Conservation (phyloP, 2,329 filamentous ascomycete species). For the Pseudocercospora crystallina region DNA sequence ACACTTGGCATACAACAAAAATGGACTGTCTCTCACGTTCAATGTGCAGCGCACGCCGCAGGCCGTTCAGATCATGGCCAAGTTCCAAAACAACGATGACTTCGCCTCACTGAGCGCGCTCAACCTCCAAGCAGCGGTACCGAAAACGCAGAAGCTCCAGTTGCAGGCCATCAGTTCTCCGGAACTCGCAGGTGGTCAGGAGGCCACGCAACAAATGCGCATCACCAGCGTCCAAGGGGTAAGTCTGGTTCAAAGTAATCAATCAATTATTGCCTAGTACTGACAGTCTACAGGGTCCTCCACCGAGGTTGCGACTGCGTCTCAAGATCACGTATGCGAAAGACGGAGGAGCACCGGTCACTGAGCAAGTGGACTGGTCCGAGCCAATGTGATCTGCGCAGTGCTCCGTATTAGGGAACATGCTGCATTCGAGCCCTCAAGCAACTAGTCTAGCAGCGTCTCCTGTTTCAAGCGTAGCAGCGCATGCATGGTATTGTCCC, state of each 20-base stretch:
- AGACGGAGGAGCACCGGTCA: conserved; percentile 67
- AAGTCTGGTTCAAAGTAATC: conserved; percentile 50
- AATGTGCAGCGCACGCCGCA: conserved; percentile 80
- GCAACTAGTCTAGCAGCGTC: too few relatives aligned
- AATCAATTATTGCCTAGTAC: conserved; percentile 5
- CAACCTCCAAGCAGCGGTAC: conserved; percentile 88
- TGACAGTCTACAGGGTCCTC: conserved; percentile 59
- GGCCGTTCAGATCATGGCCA: conserved; percentile 76
- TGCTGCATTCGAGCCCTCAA: too few relatives aligned
- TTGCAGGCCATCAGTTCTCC: conserved; percentile 83
- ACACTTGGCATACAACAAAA: conserved; percentile 79
- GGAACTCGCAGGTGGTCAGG: conserved; percentile 72
- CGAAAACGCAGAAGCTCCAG: conserved; percentile 93
- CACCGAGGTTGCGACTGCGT: conserved; percentile 70
- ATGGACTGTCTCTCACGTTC: conserved; percentile 77
- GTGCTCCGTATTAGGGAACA: too few relatives aligned
- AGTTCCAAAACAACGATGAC: conserved; percentile 69
- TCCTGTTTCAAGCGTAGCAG: too few relatives aligned
- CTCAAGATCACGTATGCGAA: conserved; percentile 80
- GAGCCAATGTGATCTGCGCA: conserved; percentile 57
- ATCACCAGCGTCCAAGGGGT: conserved; percentile 83
- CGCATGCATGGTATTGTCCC: too few relatives aligned
- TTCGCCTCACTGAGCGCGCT: conserved; percentile 69
- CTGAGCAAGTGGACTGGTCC: conserved; percentile 96
- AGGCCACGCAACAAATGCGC: conserved; percentile 89